These are phyloP conservation scores for Tilletia indica DNA, from an alignment of 1,284 basidiomycete species.

Conservation along the genomic window DNA sequence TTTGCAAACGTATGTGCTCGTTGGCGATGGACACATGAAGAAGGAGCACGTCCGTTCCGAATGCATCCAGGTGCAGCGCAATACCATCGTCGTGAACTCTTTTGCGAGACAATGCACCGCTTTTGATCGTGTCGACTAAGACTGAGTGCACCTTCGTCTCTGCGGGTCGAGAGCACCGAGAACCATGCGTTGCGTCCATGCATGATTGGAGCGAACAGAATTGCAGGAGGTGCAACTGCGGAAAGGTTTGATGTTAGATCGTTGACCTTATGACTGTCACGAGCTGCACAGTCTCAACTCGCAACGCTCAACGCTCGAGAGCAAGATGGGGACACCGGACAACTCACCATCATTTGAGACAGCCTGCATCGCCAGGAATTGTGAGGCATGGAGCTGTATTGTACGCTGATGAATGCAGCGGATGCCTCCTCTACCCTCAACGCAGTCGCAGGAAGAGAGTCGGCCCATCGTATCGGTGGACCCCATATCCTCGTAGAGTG, in stretches of 20 bases:
- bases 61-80: not conserved
- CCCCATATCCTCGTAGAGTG: not conserved
- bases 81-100: not conserved
- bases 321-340: not conserved
- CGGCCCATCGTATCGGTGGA: not conserved
- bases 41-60: not conserved
- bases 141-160: too few species aligned
- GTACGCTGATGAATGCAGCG: conserved; percentile 6
- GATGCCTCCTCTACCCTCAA: not conserved
- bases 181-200: not conserved
- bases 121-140: not conserved
- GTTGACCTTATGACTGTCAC: not conserved
- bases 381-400: too few species aligned
- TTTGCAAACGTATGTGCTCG: not conserved
- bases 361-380: not conserved
- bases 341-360: not conserved
- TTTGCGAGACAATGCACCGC: not conserved
- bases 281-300: not conserved
- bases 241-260: not conserved
- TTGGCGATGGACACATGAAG: not conserved
- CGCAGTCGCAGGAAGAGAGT: not conserved
- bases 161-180: too few species aligned
- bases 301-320: not conserved
- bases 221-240: not conserved
- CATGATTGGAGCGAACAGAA: not conserved